A percentile compares a stretch with the other conserved stretches of the same genome.
These are phyloP conservation scores for Coccomyxa sp. DNA, from an alignment of 139 green algal species.

Conservation along the genomic window DNA sequence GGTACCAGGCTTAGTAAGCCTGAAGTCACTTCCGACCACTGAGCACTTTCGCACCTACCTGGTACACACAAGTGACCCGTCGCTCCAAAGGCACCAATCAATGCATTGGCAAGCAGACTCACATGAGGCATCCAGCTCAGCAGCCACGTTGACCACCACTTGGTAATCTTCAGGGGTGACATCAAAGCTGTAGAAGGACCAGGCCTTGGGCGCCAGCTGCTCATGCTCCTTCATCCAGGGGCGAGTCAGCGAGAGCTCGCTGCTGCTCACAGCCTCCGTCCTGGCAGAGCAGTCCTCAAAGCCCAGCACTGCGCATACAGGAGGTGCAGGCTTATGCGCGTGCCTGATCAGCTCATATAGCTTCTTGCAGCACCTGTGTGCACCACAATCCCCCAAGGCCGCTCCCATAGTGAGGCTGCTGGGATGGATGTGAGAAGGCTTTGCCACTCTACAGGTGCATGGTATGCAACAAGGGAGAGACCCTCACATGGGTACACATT, in stretches of 20 bases:
- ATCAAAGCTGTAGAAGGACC: constrained; percentile 37
- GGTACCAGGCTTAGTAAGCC: not conserved
- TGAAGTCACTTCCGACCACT: no score
- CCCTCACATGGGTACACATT: constrained; percentile 22
- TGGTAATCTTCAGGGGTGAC: constrained; percentile 30
- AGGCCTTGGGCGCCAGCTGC: constrained; percentile 15
- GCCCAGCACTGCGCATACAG: constrained; percentile 22
- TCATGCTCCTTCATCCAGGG: constrained; percentile 23
- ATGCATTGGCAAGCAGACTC: not conserved
- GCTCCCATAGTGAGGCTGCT: no score
- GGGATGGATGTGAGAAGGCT: no score
- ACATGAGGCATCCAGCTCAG: constrained; percentile 13
- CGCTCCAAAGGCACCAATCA: not conserved
- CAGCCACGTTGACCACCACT: constrained; percentile 33
- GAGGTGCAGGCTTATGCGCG: not conserved
- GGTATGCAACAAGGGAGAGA: not conserved
- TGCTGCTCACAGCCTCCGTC: constrained; percentile 4
- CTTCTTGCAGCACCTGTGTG: no score
- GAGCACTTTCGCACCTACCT: no score
- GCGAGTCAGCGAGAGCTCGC: not conserved
- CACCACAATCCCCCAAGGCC: no score
- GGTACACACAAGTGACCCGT: no score
- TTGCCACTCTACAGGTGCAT: no score
- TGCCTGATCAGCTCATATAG: not conserved
- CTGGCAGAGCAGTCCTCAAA: constrained; percentile 40